Base-by-base conservation (phyloP, 2,329 filamentous ascomycete species). In the Daldinia sp. region DNA sequence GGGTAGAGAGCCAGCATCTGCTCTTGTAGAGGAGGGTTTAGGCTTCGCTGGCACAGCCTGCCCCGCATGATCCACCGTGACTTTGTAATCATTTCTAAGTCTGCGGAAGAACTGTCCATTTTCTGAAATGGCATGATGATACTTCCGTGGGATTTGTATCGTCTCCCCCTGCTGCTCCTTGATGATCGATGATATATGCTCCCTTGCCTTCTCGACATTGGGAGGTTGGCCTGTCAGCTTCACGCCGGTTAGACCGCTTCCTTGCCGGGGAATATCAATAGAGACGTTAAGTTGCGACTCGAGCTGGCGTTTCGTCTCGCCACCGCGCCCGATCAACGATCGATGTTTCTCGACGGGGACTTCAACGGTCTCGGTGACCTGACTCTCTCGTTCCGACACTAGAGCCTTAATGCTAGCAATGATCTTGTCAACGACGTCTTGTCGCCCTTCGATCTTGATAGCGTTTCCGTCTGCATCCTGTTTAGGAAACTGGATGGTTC, bases 401-500 rank as follows among this genome's bases (percentile, higher is more conserved):
- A 97, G 92, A 53, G 89, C 87, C 77, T 96, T 83, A 74, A 99
- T 97, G 28, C 92, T 88, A 60, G 90, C 87, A 75, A 95, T 86
- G 74, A 99, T 97, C 82, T 93, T 97, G 74, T 97, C 92, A 1
- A 98, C 95, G 26, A 99, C 85, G 42, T 90, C 89, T 69, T 89
- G 90, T 54, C 92, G 91, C 33, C 96, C 96, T 81, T 98, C 94
- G 5, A 99, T 85, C 78, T 92, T 94, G 81, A 99, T 97, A 28
- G 87, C 88, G 77, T 92, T 93, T 50, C 92, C 93, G 67, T 92
- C 90, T 59, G 91, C 88, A 65, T 97, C 94, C 72, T 93, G 90
- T 79, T 94, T 94, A 64, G 96, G 96, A 85, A 99, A 98, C 79
- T 95, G 94, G 67, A 99, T 93, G 75, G 95, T 93, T 70, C 95